phyloP scores from a whole-genome alignment of 768 basidiomycete species.

The Tubosaeta sp. region DNA sequence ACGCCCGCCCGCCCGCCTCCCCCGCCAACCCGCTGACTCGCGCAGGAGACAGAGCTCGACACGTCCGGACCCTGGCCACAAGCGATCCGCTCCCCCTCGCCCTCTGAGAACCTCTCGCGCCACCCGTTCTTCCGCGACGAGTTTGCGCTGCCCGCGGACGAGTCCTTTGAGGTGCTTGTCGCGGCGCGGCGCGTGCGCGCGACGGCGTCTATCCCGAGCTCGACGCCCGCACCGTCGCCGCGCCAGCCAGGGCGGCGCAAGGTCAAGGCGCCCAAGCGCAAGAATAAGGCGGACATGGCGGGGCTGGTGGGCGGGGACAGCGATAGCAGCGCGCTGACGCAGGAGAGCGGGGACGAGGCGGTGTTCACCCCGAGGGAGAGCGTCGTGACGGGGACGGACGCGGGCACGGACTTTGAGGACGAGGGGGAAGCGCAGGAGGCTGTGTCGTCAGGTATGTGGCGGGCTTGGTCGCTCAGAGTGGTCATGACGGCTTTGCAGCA shows the following conservation, averaged over 20 bases:
- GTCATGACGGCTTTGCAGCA: constrained; percentile 16
- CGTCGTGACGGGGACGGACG: constrained; percentile 67
- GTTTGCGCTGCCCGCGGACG: constrained; percentile 57
- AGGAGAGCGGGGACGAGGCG: constrained; percentile 75
- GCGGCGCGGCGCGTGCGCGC: constrained; percentile 59
- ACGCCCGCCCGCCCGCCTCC: neutral
- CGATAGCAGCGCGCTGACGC: constrained; percentile 78
- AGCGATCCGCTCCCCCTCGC: constrained; percentile 62
- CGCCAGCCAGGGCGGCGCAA: constrained; percentile 37
- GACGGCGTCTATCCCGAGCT: constrained; percentile 49
- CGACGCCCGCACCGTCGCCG: constrained; percentile 56
- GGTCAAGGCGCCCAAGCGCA: constrained; percentile 46
- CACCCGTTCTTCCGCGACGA: constrained; percentile 77
- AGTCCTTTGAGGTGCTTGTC: constrained; percentile 55
- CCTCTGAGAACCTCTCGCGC: constrained; percentile 58
- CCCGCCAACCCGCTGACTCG: neutral
- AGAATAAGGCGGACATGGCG: constrained; percentile 52
- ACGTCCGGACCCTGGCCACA: constrained; percentile 40
- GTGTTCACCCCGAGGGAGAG: constrained; percentile 62
- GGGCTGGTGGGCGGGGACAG: constrained; percentile 80
- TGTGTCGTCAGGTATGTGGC: constrained; percentile 50
- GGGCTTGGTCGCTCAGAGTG: neutral
- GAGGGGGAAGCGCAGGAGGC: constrained; percentile 61
- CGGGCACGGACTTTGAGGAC: constrained; percentile 67
- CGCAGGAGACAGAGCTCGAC: constrained; percentile 47